Base-by-base conservation (phyloP, 768 basidiomycete genomes). In the Saitozyma sp. region DNA sequence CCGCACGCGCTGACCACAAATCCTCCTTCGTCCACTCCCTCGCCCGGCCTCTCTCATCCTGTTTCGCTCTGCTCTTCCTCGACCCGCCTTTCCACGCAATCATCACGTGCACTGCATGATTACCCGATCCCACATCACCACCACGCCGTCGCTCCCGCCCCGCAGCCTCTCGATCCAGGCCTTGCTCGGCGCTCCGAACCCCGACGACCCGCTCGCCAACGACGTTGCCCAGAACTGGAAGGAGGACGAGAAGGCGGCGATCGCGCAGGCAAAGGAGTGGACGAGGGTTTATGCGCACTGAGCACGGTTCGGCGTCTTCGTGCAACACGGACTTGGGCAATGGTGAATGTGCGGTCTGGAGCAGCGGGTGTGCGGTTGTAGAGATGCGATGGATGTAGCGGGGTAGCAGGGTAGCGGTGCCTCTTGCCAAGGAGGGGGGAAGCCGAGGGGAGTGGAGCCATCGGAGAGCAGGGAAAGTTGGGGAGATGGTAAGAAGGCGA, bases 121-220 rank as follows among this genome's bases (percentile, higher is more conserved):
- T 19, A 16, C 17, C 43, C 29, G 29, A 29, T 29, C 29, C 29
- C 29, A 29, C 29, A 29, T 16, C 52, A 61, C 45, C 29, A 16
- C 20, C 20, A 9, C 17, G 19, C 53, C 50, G 52, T 37, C 58
- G 46, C 41, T 54, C 40, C 20, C 50, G 16, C 50, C 11, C 42
- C 20, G n/a, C 59, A 76, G 74, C 42, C 85, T 99, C 55, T 97
- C 95, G 46, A 85, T 99, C 75, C 96, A 99, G 81, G 96, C 96
- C n/a, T 83, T 99, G 51, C 84, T 99, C 49, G 91, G 89, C 66
- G 88, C 96, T 1, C 96, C 96, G 2, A 99, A 99, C 81, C 96
- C 96, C 0, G 82, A 73, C 50, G 81, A 80, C 54, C 71, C 78
- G 41, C 69, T 77, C 17, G 74, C 76, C 45, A 79, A 79, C 64